Percentiles rank a stretch among this genome's conserved stretches.
Conservation (phyloP, 2,329 filamentous ascomycete genomes). For the Microsporum ferrugineum region DNA sequence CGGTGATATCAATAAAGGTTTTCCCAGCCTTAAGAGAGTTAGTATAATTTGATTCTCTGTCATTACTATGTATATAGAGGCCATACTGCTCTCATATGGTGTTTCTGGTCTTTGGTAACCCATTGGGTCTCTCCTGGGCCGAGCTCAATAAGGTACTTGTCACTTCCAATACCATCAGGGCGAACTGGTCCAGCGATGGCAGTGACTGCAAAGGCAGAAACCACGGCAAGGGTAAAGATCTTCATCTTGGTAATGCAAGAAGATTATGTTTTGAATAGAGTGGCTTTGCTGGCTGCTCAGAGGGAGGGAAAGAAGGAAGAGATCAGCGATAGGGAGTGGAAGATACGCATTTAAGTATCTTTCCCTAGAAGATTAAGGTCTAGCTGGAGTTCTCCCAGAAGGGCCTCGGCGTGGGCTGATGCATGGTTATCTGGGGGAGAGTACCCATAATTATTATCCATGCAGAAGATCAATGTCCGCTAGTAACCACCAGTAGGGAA, state of each 20-base stretch:
- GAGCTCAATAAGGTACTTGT: conserved; percentile 67
- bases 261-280: neutral
- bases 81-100: conserved; percentile 53
- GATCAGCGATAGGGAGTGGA: neutral
- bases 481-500: neutral
- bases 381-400: neutral
- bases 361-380: neutral
- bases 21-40: neutral
- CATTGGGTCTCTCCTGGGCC: conserved; percentile 71
- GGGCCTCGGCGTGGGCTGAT: neutral
- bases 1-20: conserved; percentile 91
- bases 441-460: neutral
- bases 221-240: neutral
- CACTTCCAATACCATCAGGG: neutral
- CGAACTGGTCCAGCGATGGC: neutral
- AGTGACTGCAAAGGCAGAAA: neutral
- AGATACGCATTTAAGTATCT: neutral
- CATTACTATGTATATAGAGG: no score
- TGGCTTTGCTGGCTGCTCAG: neutral
- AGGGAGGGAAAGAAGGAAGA: neutral
- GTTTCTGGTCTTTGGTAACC: conserved; percentile 93
- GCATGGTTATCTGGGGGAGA: neutral
- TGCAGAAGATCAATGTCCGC: neutral
- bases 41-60: neutral
- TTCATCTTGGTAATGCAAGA: neutral